Evolutionary conservation across 148 eudicot species (phyloP).

Genomic region (Dianthus caryophyllus): DNA sequence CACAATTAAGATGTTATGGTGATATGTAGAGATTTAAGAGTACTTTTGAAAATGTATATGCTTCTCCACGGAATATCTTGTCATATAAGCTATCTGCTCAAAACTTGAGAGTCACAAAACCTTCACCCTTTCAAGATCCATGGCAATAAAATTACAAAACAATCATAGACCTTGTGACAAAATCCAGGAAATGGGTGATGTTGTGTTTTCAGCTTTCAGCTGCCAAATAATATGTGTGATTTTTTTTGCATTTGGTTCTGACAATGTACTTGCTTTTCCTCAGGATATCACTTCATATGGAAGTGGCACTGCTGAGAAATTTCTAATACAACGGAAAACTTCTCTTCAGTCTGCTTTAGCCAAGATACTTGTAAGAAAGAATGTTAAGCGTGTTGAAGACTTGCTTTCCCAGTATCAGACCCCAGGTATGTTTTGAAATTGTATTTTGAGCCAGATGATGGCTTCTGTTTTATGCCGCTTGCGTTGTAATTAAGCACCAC

Average conservation of each 20-base stretch:
- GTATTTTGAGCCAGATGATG: not conserved
- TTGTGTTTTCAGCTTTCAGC: not conserved
- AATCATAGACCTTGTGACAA: not conserved
- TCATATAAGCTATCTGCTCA: not conserved
- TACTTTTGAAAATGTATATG: no score
- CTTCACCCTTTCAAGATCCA: not conserved
- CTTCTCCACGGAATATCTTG: no score
- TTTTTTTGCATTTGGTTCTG: not conserved
- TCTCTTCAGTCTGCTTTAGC: constrained; percentile 75
- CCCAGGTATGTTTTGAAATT: constrained; percentile 44
- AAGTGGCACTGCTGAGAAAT: constrained; percentile 78
- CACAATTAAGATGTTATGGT: no score
- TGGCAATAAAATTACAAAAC: not conserved
- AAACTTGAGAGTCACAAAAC: not conserved
- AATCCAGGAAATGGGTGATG: not conserved
- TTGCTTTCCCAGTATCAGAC: constrained; percentile 46
- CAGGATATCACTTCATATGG: constrained; percentile 66
- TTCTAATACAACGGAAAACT: constrained; percentile 51
- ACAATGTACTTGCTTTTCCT: constrained; percentile 13
- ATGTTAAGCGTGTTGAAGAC: constrained; percentile 59
- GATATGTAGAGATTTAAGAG: no score
- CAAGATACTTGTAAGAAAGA: constrained; percentile 48
- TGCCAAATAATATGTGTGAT: not conserved
- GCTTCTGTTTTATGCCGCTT: not conserved
- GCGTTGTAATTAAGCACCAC: not conserved